A percentile compares a stretch with the other conserved stretches of the same genome.
Conservation (phyloP, 139 green algal species). For the Deuterostichococcus epilithicus region DNA sequence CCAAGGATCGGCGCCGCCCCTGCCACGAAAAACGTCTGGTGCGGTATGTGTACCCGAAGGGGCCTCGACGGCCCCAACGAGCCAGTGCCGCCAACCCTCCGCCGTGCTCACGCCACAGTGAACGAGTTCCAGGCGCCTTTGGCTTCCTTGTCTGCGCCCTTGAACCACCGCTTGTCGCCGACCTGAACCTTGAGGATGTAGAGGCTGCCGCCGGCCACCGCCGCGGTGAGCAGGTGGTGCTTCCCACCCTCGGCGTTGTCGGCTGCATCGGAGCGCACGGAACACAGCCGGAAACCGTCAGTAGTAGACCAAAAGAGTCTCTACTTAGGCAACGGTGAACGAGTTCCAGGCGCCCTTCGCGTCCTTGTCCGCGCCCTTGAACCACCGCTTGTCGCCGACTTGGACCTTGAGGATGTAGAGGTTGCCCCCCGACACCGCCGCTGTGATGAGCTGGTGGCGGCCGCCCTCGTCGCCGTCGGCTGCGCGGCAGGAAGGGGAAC, state of each 20-base stretch:
- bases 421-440: slow-evolving; percentile 80
- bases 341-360: slow-evolving; percentile 52
- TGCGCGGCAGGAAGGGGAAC: slow-evolving; percentile 7
- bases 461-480: slow-evolving; percentile 96
- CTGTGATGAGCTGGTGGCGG: slow-evolving; percentile 91
- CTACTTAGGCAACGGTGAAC: slow-evolving; percentile 80
- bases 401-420: slow-evolving; percentile 88
- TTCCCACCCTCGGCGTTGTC: slow-evolving; percentile 58
- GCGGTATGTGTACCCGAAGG: too few relatives aligned
- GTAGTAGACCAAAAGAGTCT: too few relatives aligned
- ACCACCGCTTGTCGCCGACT: slow-evolving; percentile 93
- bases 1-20: too few relatives aligned
- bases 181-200: slow-evolving; percentile 67
- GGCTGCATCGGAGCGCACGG: slow-evolving; percentile 1
- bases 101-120: slow-evolving; percentile 58
- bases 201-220: slow-evolving; percentile 43
- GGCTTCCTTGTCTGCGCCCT: slow-evolving; percentile 53
- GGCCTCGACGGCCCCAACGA: too few relatives aligned
- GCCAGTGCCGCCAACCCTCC: too few relatives aligned
- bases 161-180: slow-evolving; percentile 84
- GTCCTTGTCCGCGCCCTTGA: slow-evolving; percentile 85
- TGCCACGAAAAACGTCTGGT: too few relatives aligned
- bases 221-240: slow-evolving; percentile 56
- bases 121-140: slow-evolving; percentile 50
- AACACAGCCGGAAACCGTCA: too few relatives aligned